Conservation (phyloP, 495 filamentous ascomycete species). For the Aspergillus campestris region DNA sequence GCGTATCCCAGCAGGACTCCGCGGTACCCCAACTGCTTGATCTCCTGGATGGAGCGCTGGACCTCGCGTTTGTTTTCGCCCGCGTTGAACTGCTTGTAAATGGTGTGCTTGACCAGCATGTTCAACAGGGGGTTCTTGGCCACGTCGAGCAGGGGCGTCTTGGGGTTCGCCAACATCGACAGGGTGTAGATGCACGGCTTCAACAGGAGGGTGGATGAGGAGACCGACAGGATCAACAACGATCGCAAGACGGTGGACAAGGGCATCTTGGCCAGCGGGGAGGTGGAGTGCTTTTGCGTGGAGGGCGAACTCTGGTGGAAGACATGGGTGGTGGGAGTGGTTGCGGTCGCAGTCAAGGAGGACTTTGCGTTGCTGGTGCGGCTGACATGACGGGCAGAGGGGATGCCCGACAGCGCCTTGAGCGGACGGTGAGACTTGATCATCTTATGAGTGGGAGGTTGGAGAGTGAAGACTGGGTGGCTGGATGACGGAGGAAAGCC, state of each 20-base stretch:
- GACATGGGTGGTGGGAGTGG: slow-evolving; percentile 13
- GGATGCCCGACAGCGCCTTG: slow-evolving; percentile 18
- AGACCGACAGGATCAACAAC: slow-evolving; percentile 68
- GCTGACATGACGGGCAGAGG: slow-evolving; percentile 22
- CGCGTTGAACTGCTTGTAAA: slow-evolving; percentile 46
- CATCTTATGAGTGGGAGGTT: slow-evolving; percentile 3
- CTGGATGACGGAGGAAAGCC: too few species aligned
- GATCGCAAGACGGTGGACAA: slow-evolving; percentile 68
- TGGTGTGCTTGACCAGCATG: slow-evolving; percentile 36
- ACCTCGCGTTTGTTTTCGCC: slow-evolving; percentile 42
- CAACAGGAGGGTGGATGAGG: slow-evolving; percentile 67
- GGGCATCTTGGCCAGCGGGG: slow-evolving; percentile 66
- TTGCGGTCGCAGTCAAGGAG: slow-evolving; percentile 17
- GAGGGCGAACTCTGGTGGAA: slow-evolving; percentile 12
- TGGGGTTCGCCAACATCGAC: slow-evolving; percentile 60
- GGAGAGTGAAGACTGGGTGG: neutral
- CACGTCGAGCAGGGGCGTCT: slow-evolving; percentile 40
- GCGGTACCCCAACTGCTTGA: slow-evolving; percentile 37
- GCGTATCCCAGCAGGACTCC: slow-evolving; percentile 44
- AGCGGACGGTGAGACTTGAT: slow-evolving; percentile 29
- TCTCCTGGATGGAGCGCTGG: slow-evolving; percentile 32
- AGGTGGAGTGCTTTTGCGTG: slow-evolving; percentile 9
- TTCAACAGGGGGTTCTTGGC: slow-evolving; percentile 39
- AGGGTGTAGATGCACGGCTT: slow-evolving; percentile 61
- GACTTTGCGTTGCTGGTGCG: slow-evolving; percentile 32